A percentile compares a stretch with the other conserved stretches of the same genome.
Evolutionary conservation across 345 rosid species (phyloP).

Genomic region (Ricinus communis): DNA sequence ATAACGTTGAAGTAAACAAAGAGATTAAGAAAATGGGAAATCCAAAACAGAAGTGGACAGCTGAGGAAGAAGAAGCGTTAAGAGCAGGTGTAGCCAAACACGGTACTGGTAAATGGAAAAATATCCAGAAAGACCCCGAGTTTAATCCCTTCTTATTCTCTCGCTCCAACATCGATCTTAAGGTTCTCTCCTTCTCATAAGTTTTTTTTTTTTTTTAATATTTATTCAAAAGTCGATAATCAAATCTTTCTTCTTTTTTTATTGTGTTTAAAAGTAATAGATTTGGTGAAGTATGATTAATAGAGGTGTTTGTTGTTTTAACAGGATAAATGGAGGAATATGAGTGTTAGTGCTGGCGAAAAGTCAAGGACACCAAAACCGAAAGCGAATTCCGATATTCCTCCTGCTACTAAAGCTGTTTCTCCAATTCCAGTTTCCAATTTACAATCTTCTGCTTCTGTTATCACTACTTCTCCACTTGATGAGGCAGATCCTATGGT

Average conservation of each 20-base stretch:
- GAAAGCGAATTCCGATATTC: conserved; percentile 42
- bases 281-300: not conserved
- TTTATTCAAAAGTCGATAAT: not conserved
- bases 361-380: conserved; percentile 52
- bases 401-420: conserved; percentile 21
- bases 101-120: conserved; percentile 76
- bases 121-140: conserved; percentile 64
- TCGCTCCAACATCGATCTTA: conserved; percentile 82
- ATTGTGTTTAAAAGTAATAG: not conserved
- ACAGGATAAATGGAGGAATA: conserved; percentile 94
- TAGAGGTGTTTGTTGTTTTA: not conserved
- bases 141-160: conserved; percentile 49
- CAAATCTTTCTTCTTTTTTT: no score
- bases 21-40: conserved; percentile 39
- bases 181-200: conserved; percentile 40
- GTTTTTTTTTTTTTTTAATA: not conserved
- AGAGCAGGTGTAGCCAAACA: conserved; percentile 67
- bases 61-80: conserved; percentile 76
- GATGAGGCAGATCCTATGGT: conserved; percentile 23
- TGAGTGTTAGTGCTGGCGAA: conserved; percentile 66
- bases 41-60: conserved; percentile 74
- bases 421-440: conserved; percentile 21
- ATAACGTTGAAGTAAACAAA: not conserved
- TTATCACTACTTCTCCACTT: conserved; percentile 15
- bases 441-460: conserved; percentile 21